phyloP scores from a whole-genome alignment of 2,329 filamentous ascomycete species.

The Calonectria ilicicola region DNA sequence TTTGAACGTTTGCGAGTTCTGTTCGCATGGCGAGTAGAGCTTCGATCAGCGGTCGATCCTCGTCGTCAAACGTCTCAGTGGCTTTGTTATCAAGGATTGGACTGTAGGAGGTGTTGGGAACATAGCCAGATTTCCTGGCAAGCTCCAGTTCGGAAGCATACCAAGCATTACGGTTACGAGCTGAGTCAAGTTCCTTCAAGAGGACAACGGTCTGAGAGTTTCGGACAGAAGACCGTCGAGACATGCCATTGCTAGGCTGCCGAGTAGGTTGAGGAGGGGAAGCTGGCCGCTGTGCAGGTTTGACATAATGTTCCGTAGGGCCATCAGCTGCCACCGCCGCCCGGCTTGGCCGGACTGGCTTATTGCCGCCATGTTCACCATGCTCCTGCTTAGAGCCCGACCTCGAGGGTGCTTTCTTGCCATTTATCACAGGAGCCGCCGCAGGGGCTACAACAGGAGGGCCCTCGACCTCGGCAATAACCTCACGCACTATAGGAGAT shows the following conservation, averaged over 20 bases:
- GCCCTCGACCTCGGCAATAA: constrained; percentile 60
- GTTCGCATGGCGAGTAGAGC: constrained; percentile 91
- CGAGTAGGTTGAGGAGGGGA: constrained; percentile 71
- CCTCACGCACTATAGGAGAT: constrained; percentile 55
- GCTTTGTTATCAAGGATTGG: constrained; percentile 81
- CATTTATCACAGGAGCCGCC: constrained; percentile 70
- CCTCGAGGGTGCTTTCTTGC: constrained; percentile 36
- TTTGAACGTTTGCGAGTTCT: constrained; percentile 90
- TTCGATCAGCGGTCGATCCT: constrained; percentile 92
- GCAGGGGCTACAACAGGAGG: constrained; percentile 69
- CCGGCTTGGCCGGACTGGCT: constrained; percentile 51
- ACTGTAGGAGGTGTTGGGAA: constrained; percentile 75
- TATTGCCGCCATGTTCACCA: constrained; percentile 41
- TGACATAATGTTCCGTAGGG: constrained; percentile 66
- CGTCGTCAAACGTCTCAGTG: constrained; percentile 86
- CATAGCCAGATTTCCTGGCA: constrained; percentile 90
- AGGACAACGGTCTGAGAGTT: constrained; percentile 79
- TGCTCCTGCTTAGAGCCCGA: constrained; percentile 52
- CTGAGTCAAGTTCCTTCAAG: constrained; percentile 86
- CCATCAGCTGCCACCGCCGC: constrained; percentile 78
- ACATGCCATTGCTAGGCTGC: constrained; percentile 69
- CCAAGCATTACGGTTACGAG: constrained; percentile 93
- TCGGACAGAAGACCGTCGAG: constrained; percentile 69
- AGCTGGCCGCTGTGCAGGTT: constrained; percentile 56
- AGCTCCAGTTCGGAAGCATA: constrained; percentile 95